phyloP scores from a whole-genome alignment of 1,284 basidiomycete genomes.

The Peniophora sp. region DNA sequence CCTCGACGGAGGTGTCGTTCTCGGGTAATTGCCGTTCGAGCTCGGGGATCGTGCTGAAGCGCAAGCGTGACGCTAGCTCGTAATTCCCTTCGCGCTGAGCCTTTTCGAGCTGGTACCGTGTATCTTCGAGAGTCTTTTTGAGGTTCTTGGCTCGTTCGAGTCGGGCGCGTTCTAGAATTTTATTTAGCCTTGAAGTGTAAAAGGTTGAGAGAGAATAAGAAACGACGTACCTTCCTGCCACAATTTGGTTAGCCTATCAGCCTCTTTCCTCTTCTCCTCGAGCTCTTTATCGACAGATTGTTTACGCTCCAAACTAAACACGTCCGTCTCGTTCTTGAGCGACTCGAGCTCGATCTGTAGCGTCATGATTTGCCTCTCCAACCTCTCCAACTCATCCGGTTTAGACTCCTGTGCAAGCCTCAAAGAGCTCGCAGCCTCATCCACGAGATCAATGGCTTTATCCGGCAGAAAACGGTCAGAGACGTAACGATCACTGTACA shows the following conservation, averaged over 20 bases:
- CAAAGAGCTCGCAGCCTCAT: slow-evolving; percentile 85
- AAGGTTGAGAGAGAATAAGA: neutral
- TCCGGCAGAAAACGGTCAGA: slow-evolving; percentile 85
- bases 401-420: slow-evolving; percentile 88
- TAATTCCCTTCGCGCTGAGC: slow-evolving; percentile 83
- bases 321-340: slow-evolving; percentile 82
- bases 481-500: slow-evolving; percentile 78
- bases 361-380: slow-evolving; percentile 81
- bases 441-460: slow-evolving; percentile 86
- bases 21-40: slow-evolving; percentile 69
- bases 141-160: slow-evolving; percentile 73
- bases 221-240: slow-evolving; percentile 61
- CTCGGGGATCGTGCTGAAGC: slow-evolving; percentile 81
- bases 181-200: neutral
- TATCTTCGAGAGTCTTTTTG: slow-evolving; percentile 77
- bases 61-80: slow-evolving; percentile 73
- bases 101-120: slow-evolving; percentile 81
- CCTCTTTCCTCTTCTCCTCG: slow-evolving; percentile 50
- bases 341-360: slow-evolving; percentile 89
- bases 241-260: slow-evolving; percentile 51
- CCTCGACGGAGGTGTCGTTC: slow-evolving; percentile 40
- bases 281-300: slow-evolving; percentile 62
- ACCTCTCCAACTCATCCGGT: slow-evolving; percentile 77
- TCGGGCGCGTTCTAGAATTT: slow-evolving; percentile 55
- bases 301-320: slow-evolving; percentile 70